These are phyloP conservation scores for Dictyostelium purpureum DNA, from an alignment of 78 protist genomes.

Conservation along the genomic window DNA sequence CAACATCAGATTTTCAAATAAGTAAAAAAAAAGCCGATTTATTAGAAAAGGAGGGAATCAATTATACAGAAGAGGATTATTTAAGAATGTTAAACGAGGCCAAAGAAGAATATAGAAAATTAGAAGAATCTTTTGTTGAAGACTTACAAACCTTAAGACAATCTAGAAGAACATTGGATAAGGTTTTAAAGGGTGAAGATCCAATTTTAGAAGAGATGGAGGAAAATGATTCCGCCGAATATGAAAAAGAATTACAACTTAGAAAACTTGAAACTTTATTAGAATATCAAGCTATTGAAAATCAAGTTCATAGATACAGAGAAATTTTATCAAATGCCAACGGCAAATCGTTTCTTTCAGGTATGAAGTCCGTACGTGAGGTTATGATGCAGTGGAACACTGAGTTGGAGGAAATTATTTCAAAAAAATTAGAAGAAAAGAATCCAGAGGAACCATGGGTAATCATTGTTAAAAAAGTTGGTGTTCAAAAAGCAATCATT, in stretches of 20 bases:
- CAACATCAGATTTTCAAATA: background rate
- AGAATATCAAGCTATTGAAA: slow-evolving; percentile 20
- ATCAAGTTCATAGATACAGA: background rate
- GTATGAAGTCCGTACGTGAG: background rate
- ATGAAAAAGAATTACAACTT: background rate
- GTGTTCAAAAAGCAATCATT: background rate
- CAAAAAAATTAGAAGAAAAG: background rate
- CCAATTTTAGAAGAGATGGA: background rate
- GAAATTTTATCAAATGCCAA: background rate
- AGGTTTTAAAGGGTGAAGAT: background rate
- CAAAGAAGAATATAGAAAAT: background rate
- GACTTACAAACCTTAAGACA: background rate
- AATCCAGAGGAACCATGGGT: background rate
- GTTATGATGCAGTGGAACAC: slow-evolving; percentile 39
- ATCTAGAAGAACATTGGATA: background rate
- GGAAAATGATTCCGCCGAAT: background rate
- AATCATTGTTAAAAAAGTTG: background rate
- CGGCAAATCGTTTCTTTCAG: background rate
- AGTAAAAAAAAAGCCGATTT: background rate
- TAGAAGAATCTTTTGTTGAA: background rate
- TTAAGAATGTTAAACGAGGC: background rate
- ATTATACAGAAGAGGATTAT: background rate
- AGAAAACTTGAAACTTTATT: slow-evolving; percentile 14
- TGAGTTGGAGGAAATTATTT: background rate
- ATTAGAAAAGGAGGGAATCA: background rate